Evolutionary conservation across 768 basidiomycete species (phyloP).

Genomic region (Boletus tylopilopsis): DNA sequence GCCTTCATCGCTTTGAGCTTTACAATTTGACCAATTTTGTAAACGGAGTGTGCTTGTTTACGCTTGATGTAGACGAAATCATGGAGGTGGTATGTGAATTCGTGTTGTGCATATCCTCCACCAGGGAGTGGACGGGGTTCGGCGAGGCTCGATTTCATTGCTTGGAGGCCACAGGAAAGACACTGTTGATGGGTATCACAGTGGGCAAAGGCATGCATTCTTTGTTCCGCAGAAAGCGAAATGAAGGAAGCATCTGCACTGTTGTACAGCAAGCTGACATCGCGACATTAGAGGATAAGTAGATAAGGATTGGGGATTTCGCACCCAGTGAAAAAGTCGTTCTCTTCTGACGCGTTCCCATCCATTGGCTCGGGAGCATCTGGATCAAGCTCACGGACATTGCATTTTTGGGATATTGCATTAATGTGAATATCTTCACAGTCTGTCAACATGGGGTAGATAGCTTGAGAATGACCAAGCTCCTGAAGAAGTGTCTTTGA

Average conservation of each 20-base stretch:
- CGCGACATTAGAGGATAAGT: neutral
- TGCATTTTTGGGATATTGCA: conserved; percentile 57
- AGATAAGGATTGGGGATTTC: conserved; percentile 7
- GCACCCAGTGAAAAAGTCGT: conserved; percentile 59
- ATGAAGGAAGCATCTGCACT: conserved; percentile 43
- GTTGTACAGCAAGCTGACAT: conserved; percentile 49
- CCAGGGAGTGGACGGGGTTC: conserved; percentile 26
- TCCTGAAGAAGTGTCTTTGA: conserved; percentile 64
- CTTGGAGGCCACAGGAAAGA: conserved; percentile 43
- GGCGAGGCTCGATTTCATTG: conserved; percentile 22
- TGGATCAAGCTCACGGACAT: conserved; percentile 39
- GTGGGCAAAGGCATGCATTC: conserved; percentile 26
- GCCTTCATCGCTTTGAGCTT: conserved; percentile 30
- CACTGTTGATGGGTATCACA: conserved; percentile 40
- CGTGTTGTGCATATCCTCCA: conserved; percentile 39
- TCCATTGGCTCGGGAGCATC: conserved; percentile 48
- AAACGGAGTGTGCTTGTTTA: conserved; percentile 22
- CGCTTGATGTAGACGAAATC: conserved; percentile 62
- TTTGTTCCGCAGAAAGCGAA: conserved; percentile 38
- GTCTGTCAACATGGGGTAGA: conserved; percentile 49
- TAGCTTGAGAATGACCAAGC: conserved; percentile 55
- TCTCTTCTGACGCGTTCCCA: conserved; percentile 33
- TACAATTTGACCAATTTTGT: conserved; percentile 57
- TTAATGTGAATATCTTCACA: conserved; percentile 56
- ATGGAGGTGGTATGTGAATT: conserved; percentile 47